Evolutionary conservation across 2,329 filamentous ascomycete genomes (phyloP), one percentile per base, ranked within the genome.

Genomic region (Sporothrix phasma): DNA sequence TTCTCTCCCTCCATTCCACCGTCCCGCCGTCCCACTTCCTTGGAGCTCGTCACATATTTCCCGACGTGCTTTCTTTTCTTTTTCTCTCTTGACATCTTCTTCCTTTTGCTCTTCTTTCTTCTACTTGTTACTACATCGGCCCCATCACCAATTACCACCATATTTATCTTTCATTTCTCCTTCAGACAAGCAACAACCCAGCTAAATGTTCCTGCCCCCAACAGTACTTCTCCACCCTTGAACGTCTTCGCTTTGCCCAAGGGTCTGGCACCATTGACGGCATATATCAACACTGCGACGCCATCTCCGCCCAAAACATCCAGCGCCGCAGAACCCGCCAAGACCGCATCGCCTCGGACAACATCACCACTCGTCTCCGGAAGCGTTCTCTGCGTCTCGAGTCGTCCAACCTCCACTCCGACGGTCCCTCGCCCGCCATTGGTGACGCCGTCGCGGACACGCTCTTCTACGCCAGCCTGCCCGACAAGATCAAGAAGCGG

Each of bases 211-310:
- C 47, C 64, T 62, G 22, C 24, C 11, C 65, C 61, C 61, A 65
- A 46, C 73, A 90, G 84, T 90, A 88, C 76, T 90, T 90, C 76
- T 89, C 87, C 37, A 86, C 84, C 7, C 79, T 88, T 67, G 88
- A 91, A 74, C 83, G 87, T 65, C 79, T 89, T 65, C 84, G 84
- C 69, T 84, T 90, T 72, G 82, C 82, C 60, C 84, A 85, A 41
- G 70, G 70, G 39, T 74, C 64, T 4, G 67, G 70, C 61, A 67
- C 70, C 8, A 71, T 75, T 24, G 72, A 75, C 66, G 72, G 72
- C 59, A 74, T 75, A 49, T 74, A 72, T 41, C 70, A 72, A 17
- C 74, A 75, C 64, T 74, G 75, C 73, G 69, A 72, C 72, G 70
- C 74, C 63, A 72, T 74, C 59, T 70, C 73, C 3, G 66, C 68